These are phyloP conservation scores for Xanthoconium separans DNA, from an alignment of 1,284 basidiomycete species.

Conservation along the genomic window DNA sequence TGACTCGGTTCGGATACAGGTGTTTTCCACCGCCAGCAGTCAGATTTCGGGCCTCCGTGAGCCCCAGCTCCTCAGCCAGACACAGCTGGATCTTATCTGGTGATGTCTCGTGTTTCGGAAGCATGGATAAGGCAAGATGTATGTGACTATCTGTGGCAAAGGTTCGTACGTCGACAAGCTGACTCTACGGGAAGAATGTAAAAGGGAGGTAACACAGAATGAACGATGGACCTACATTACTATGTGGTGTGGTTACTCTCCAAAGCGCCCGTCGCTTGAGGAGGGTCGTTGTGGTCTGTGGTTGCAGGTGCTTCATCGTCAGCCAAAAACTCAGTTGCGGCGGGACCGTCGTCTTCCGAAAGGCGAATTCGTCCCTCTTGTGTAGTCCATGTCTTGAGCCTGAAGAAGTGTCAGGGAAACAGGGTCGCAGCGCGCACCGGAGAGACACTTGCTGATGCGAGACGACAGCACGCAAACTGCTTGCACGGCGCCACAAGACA, in stretches of 20 bases:
- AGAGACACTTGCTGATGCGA: slow-evolving; percentile 57
- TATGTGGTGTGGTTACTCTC: not conserved
- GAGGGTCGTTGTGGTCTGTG: slow-evolving; percentile 33
- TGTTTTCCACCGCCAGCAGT: not conserved
- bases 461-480: slow-evolving; percentile 56
- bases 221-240: slow-evolving; percentile 5
- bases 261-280: slow-evolving; percentile 1
- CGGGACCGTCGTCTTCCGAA: slow-evolving; percentile 70
- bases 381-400: slow-evolving; percentile 57
- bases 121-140: not conserved
- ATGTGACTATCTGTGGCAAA: not conserved
- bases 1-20: not conserved
- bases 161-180: not conserved
- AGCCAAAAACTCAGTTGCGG: slow-evolving; percentile 62
- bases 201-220: not conserved
- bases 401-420: slow-evolving; percentile 27
- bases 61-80: not conserved
- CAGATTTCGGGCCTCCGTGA: not conserved
- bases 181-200: not conserved
- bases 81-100: not conserved
- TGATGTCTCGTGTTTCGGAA: not conserved
- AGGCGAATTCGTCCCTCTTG: slow-evolving; percentile 63
- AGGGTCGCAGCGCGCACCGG: not conserved
- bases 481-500: slow-evolving; percentile 64
- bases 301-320: slow-evolving; percentile 45